These are phyloP conservation scores for Ceratobasidium sp. DNA, from an alignment of 1,284 basidiomycete genomes.

Conservation along the genomic window DNA sequence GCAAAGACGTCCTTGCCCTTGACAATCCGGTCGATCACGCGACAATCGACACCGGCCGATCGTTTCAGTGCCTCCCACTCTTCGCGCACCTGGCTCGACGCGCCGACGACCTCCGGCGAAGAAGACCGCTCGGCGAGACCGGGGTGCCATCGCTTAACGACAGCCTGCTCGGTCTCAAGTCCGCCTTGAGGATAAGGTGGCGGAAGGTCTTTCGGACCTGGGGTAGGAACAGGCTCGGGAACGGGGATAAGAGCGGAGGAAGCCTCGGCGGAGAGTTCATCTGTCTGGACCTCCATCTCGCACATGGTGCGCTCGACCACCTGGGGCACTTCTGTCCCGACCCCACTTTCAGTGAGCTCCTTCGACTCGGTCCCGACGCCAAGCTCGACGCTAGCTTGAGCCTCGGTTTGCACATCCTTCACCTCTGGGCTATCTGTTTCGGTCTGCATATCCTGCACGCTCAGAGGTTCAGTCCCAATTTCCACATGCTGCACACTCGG, in stretches of 20 bases:
- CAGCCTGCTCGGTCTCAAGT: slow-evolving; percentile 61
- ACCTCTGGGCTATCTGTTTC: slow-evolving; percentile 22
- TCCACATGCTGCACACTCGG: slow-evolving; percentile 15
- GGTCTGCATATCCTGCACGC: slow-evolving; percentile 8
- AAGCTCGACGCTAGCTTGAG: slow-evolving; percentile 12
- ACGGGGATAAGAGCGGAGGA: slow-evolving; percentile 47
- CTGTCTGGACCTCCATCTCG: slow-evolving; percentile 58
- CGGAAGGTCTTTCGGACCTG: slow-evolving; percentile 64
- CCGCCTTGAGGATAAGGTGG: slow-evolving; percentile 71
- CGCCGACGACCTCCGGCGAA: slow-evolving; percentile 55
- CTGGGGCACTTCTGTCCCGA: slow-evolving; percentile 21
- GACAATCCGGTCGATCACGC: slow-evolving; percentile 78
- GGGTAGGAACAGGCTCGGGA: slow-evolving; percentile 50
- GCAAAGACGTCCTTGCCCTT: slow-evolving; percentile 52
- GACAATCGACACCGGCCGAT: slow-evolving; percentile 77
- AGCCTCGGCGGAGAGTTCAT: slow-evolving; percentile 43
- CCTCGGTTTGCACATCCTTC: slow-evolving; percentile 28
- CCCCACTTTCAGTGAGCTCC: slow-evolving; percentile 4
- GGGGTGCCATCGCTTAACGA: slow-evolving; percentile 74
- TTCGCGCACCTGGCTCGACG: slow-evolving; percentile 62
- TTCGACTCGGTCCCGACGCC: slow-evolving; percentile 18
- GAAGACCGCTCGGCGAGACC: slow-evolving; percentile 54
- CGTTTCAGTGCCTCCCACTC: slow-evolving; percentile 81
- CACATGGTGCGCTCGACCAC: slow-evolving; percentile 45
- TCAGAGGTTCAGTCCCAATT: not conserved